phyloP scores from a whole-genome alignment of 345 rosid species.

The Lumnitzera racemosa region DNA sequence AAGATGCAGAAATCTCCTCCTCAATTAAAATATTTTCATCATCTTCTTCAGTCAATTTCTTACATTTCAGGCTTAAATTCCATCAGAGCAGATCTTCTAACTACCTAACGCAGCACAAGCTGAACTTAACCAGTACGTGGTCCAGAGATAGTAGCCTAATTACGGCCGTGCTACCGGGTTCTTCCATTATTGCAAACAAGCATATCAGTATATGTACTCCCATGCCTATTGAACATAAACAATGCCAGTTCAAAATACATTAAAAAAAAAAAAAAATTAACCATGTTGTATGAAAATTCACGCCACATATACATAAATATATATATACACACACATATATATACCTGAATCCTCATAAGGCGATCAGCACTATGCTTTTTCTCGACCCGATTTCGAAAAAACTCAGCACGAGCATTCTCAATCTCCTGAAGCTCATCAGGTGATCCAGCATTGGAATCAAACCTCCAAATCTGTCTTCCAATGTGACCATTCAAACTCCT shows the following conservation, averaged over 20 bases:
- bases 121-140: no score
- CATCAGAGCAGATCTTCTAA: no score
- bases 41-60: no score
- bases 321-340: no score
- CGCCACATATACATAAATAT: not conserved
- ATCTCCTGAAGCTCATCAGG: constrained; percentile 54
- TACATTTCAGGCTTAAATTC: no score
- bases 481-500: constrained; percentile 54
- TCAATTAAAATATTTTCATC: no score
- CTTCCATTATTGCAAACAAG: not conserved
- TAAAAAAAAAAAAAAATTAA: not conserved
- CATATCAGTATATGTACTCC: not conserved
- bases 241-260: not conserved
- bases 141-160: no score
- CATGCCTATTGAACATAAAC: not conserved
- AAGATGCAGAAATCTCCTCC: no score
- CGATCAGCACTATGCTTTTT: constrained; percentile 84
- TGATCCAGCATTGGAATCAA: constrained; percentile 60
- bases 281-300: not conserved
- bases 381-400: constrained; percentile 43
- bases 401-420: constrained; percentile 51
- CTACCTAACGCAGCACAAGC: no score
- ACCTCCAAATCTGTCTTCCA: constrained; percentile 89
- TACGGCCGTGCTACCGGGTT: no score
- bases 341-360: constrained; percentile 82